Evolutionary conservation across 441 rosid genomes (phyloP).

Genomic region (Kokia cookei): DNA sequence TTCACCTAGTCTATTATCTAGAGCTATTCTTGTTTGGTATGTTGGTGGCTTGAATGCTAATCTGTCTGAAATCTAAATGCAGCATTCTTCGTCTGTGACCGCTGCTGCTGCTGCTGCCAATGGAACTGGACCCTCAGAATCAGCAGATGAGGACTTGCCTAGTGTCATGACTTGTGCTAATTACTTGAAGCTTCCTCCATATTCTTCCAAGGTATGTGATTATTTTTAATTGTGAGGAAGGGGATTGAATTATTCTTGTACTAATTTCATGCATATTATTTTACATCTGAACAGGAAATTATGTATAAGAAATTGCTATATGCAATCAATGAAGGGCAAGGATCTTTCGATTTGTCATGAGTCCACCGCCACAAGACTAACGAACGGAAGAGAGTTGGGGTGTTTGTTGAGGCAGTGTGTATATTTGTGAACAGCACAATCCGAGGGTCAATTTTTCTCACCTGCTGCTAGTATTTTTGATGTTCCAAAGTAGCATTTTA

Average conservation of each 20-base stretch:
- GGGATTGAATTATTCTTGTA: background rate
- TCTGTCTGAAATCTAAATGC: conserved; percentile 19
- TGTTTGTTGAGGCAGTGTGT: conserved; percentile 9
- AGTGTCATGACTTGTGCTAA: conserved; percentile 99
- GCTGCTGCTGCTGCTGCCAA: conserved; percentile 44
- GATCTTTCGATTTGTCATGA: conserved; percentile 94
- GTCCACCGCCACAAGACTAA: background rate
- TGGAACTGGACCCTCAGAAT: conserved; percentile 63
- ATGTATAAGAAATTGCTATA: conserved; percentile 88
- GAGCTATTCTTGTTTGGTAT: background rate
- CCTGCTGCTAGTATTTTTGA: conserved; percentile 3
- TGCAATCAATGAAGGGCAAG: conserved; percentile 97
- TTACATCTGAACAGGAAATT: conserved; percentile 63
- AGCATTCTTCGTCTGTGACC: conserved; percentile 76
- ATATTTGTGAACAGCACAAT: conserved; percentile 20
- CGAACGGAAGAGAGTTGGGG: conserved; percentile 2
- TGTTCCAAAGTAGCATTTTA: conserved; percentile 23
- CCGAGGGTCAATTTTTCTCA: conserved; percentile 9
- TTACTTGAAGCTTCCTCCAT: conserved; percentile 98
- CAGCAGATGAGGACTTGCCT: conserved; percentile 94
- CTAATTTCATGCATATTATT: background rate
- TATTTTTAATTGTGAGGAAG: too few relatives aligned
- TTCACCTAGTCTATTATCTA: background rate
- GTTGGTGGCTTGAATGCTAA: background rate
- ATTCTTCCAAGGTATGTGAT: conserved; percentile 35